Evolutionary conservation across 2,329 filamentous ascomycete genomes (phyloP), one percentile per base, ranked within the genome.

Genomic region (Rutstroemia sp.): DNA sequence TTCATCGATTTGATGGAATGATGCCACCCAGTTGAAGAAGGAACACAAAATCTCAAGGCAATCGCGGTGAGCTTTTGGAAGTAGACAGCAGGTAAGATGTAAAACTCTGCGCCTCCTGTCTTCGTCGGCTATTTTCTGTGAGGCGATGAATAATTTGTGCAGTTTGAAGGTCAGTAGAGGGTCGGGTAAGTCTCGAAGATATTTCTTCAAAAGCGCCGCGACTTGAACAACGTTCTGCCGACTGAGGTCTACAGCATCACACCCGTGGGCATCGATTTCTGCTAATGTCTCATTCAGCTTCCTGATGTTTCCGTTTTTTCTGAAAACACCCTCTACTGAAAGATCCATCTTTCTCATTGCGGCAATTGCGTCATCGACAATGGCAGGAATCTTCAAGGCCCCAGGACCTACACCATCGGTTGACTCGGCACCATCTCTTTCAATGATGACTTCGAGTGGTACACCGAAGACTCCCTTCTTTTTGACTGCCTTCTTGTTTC

Each of bases 271-370:
- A 70, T 99, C 94, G 61, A 99, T 91, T 64, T 86, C 78, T 56
- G 95, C 89, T 40, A 90, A 86, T 6, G 95, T 78, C 60, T 96
- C 92, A 64, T 88, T 89, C 46, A 96, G 78, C 64, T 92, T 89
- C 71, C 94, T 92, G 75, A 99, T 96, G 72, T 97, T 99, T 65
- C 94, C 94, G 67, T 97, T 99, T 79, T 99, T 99, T 65, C 94
- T 86, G 82, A 99, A 99, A 21, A 99, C 92, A 66, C 94, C 94
- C 72, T 99, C 94, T 1, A 99, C 90, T 1, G 92, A 97, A 76
- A 99, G 91, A 71, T 99, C 94, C 90, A 99, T 97, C 72, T 92
- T 94, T 65, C 92, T 86, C 89, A 99, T 96, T 12, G 92, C 91
- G 4, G 89, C 88, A 39, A 99, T 87, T 49, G 92, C 86, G 69